Conservation (phyloP, 2,329 filamentous ascomycete genomes). For the Fusarium duplospermum region DNA sequence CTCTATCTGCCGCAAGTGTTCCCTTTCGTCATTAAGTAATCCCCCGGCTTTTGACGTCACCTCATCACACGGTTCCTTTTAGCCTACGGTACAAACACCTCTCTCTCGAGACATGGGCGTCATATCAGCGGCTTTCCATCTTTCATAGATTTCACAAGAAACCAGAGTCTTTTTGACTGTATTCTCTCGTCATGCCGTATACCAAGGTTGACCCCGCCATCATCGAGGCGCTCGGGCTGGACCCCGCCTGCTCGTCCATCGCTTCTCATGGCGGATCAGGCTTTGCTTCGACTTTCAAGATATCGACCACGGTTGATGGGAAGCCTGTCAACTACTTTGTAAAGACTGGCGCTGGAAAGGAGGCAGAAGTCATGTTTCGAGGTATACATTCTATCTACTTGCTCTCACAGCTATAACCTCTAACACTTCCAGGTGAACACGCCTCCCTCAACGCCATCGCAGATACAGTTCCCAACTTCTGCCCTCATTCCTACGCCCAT, state of each 20-base stretch:
- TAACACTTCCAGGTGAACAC: conserved; percentile 73
- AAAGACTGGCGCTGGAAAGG: conserved; percentile 73
- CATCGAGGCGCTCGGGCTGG: conserved; percentile 62
- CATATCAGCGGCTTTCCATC: conserved; percentile 1
- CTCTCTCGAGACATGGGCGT: background rate
- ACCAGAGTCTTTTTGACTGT: background rate
- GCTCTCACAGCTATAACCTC: conserved; percentile 1
- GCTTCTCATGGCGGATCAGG: conserved; percentile 73
- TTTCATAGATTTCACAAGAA: background rate
- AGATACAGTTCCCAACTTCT: conserved; percentile 76
- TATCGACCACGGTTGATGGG: conserved; percentile 60
- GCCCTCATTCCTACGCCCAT: conserved; percentile 79
- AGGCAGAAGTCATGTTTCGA: conserved; percentile 76
- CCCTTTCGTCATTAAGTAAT: conserved; percentile 36
- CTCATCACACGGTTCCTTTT: conserved; percentile 32
- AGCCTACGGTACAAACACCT: background rate
- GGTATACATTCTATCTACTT: conserved; percentile 59
- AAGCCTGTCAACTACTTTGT: conserved; percentile 72
- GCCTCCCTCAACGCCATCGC: conserved; percentile 87
- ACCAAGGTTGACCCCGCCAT: conserved; percentile 27
- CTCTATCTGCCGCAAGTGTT: conserved; percentile 8
- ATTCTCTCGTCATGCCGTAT: conserved; percentile 18
- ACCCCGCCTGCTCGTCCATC: conserved; percentile 70
- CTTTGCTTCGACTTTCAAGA: conserved; percentile 75
- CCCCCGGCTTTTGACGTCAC: conserved; percentile 43